phyloP scores from a whole-genome alignment of 2,329 filamentous ascomycete genomes.

The Didymella sp. region DNA sequence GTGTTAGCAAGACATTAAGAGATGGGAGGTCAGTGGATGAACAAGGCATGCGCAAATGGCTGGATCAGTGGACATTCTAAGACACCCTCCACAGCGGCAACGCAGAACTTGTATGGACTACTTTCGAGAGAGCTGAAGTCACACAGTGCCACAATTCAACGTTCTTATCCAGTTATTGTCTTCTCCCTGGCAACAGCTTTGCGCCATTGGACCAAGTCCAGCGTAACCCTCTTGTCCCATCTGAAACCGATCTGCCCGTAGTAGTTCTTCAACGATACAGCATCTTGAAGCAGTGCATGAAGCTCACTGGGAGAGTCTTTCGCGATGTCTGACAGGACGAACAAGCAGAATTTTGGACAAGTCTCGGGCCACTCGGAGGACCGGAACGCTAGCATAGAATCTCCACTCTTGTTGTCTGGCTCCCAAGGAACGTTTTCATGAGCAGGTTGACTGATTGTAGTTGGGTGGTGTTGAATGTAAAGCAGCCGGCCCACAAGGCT shows the following conservation, averaged over 20 bases:
- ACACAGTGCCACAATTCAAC: too few relatives aligned
- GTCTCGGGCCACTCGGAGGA: not conserved
- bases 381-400: not conserved
- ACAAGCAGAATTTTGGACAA: not conserved
- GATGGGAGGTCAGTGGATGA: not conserved
- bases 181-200: not conserved
- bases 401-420: not conserved
- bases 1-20: constrained; percentile 1
- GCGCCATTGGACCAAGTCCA: not conserved
- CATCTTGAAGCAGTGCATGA: not conserved
- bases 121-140: too few relatives aligned
- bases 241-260: not conserved
- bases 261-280: not conserved
- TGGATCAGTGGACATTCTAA: constrained; percentile 13
- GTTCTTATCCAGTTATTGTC: too few relatives aligned
- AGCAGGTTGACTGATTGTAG: too few relatives aligned
- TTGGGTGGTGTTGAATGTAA: not conserved
- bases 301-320: not conserved
- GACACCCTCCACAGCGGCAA: too few relatives aligned
- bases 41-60: constrained; percentile 7
- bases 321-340: not conserved
- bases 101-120: too few relatives aligned
- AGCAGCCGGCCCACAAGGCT: not conserved
- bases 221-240: not conserved
- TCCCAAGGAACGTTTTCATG: not conserved